Evolutionary conservation across 495 filamentous ascomycete genomes (phyloP).

Genomic region (Delitschia confertaspora): DNA sequence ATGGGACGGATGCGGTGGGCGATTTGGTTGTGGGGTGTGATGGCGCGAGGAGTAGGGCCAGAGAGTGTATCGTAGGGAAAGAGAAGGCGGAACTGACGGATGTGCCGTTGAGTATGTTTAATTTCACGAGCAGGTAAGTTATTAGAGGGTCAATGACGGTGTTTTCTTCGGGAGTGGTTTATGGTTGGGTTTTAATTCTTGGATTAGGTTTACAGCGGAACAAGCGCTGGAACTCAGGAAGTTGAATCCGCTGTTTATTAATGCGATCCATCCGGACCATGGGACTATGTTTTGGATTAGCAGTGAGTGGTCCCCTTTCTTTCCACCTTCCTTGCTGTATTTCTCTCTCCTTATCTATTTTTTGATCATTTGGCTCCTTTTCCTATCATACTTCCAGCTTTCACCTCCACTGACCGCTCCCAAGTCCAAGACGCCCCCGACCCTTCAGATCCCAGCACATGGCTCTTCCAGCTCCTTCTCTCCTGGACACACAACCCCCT

Average conservation of each 20-base stretch:
- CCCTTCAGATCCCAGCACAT: conserved; percentile 37
- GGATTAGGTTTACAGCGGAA: conserved; percentile 1
- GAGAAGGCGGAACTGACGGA: not conserved
- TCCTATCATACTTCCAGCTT: not conserved
- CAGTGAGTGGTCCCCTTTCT: not conserved
- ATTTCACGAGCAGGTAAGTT: not conserved
- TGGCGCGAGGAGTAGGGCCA: not conserved
- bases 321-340: too few relatives aligned
- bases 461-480: conserved; percentile 33
- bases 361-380: not conserved
- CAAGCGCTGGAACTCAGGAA: conserved; percentile 1
- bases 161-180: conserved; percentile 6
- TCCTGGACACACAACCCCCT: conserved; percentile 15
- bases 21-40: not conserved
- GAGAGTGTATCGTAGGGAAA: not conserved
- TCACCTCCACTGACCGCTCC: too few relatives aligned
- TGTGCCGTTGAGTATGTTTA: not conserved
- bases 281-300: conserved; percentile 6
- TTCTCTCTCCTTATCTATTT: too few relatives aligned
- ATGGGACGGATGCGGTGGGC: not conserved
- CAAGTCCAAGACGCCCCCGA: conserved; percentile 37
- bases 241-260: conserved; percentile 6
- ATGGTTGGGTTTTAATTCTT: conserved; percentile 1
- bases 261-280: conserved; percentile 5
- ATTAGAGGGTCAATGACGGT: not conserved